Conservation (phyloP, 805 yeast genomes). For the Ogataea neopini region DNA sequence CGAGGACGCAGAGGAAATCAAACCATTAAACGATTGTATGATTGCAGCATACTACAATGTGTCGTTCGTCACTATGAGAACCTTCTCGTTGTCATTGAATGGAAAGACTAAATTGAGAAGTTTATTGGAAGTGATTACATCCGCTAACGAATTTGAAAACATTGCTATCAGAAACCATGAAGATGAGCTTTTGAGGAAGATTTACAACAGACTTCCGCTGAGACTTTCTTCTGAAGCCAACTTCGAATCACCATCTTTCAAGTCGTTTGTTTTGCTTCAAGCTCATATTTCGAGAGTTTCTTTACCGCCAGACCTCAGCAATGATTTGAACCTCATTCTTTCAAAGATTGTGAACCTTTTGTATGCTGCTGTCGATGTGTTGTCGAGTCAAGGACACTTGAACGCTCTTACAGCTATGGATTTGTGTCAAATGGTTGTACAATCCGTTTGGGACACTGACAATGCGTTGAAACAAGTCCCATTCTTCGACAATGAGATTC, state of each 20-base stretch:
- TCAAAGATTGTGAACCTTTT: conserved; percentile 50
- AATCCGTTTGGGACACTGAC: conserved; percentile 82
- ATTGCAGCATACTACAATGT: conserved; percentile 75
- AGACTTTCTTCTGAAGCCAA: conserved; percentile 40
- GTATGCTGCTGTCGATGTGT: conserved; percentile 69
- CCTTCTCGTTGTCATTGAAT: conserved; percentile 51
- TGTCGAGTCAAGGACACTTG: conserved; percentile 78
- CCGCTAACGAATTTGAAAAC: conserved; percentile 70
- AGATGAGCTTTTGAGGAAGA: conserved; percentile 42
- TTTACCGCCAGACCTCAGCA: conserved; percentile 59
- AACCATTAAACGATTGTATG: conserved; percentile 68
- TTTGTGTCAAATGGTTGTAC: conserved; percentile 82
- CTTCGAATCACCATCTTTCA: conserved; percentile 57
- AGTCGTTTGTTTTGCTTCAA: conserved; percentile 75
- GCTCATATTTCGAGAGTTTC: conserved; percentile 72
- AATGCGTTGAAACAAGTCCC: conserved; percentile 84
- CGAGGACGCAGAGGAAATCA: conserved; percentile 44
- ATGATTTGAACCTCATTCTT: conserved; percentile 58
- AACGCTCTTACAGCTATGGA: conserved; percentile 85
- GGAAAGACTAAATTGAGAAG: conserved; percentile 58
- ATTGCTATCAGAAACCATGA: conserved; percentile 68
- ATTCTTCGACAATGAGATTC: conserved; percentile 48
- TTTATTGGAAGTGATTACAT: conserved; percentile 62
- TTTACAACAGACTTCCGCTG: conserved; percentile 65
- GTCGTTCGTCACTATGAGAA: conserved; percentile 65